Evolutionary conservation across 495 filamentous ascomycete genomes (phyloP).

Genomic region (Annulohypoxylon stygium): DNA sequence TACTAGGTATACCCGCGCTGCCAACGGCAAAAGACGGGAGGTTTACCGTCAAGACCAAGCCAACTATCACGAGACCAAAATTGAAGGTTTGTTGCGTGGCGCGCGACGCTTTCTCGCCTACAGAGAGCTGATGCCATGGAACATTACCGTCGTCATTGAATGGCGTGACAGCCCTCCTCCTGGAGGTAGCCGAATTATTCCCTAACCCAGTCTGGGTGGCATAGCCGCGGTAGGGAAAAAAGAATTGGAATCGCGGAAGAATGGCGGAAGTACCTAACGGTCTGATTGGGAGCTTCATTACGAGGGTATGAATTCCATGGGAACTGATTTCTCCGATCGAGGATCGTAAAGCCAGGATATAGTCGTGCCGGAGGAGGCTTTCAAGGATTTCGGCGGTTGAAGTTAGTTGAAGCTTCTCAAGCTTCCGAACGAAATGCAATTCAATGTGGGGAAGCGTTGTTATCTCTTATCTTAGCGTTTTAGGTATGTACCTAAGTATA

Average conservation of each 20-base stretch:
- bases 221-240: constrained; percentile 47
- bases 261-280: constrained; percentile 36
- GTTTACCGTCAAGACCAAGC: constrained; percentile 79
- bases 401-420: constrained; percentile 38
- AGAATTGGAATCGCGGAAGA: constrained; percentile 37
- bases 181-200: constrained; percentile 38
- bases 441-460: constrained; percentile 28
- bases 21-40: background rate
- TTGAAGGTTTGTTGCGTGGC: constrained; percentile 93
- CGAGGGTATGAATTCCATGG: constrained; percentile 43
- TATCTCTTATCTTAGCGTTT: constrained; percentile 8
- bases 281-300: constrained; percentile 51
- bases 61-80: constrained; percentile 79
- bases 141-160: constrained; percentile 85
- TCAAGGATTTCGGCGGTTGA: background rate
- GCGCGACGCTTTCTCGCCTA: constrained; percentile 82
- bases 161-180: constrained; percentile 77
- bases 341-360: background rate
- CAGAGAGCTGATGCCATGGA: constrained; percentile 80
- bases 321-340: constrained; percentile 5
- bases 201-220: constrained; percentile 50
- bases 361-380: background rate
- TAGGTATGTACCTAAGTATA: background rate
- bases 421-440: constrained; percentile 13
- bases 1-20: background rate